Evolutionary conservation across 2,329 filamentous ascomycete species (phyloP).

Genomic region (Elsinoe perseae): DNA sequence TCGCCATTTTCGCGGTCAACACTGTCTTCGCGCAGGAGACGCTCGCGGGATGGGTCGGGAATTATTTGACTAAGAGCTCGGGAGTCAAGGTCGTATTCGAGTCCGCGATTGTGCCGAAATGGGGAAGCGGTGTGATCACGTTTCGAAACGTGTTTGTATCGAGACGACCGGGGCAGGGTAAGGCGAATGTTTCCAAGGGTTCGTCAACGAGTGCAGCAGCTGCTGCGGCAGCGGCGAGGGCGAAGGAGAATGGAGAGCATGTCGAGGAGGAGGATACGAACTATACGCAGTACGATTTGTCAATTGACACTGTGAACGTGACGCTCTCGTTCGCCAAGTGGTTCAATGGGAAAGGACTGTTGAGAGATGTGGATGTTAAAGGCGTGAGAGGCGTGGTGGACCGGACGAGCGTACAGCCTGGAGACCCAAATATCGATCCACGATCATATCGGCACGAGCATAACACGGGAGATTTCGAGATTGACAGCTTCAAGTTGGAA

Average conservation of each 20-base stretch:
- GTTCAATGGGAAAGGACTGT: constrained; percentile 91
- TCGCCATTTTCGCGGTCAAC: constrained; percentile 85
- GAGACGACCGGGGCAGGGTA: constrained; percentile 71
- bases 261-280: constrained; percentile 76
- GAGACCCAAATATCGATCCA: constrained; percentile 61
- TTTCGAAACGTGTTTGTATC: constrained; percentile 97
- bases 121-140: constrained; percentile 89
- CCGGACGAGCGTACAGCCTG: constrained; percentile 67
- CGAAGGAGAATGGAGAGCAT: constrained; percentile 43
- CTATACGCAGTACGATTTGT: constrained; percentile 95
- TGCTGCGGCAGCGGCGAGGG: constrained; percentile 63
- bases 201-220: constrained; percentile 78
- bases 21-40: constrained; percentile 97
- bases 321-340: constrained; percentile 96
- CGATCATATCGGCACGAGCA: constrained; percentile 82
- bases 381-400: constrained; percentile 90
- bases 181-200: constrained; percentile 82
- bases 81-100: constrained; percentile 94
- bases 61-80: constrained; percentile 89
- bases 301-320: constrained; percentile 90
- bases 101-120: constrained; percentile 92
- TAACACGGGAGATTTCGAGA: constrained; percentile 87
- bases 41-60: constrained; percentile 83
- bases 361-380: constrained; percentile 88
- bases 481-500: constrained; percentile 93